Percentiles rank a stretch among this genome's conserved stretches.
These are phyloP conservation scores for Pichia heedii DNA, from an alignment of 805 yeast genomes.

Conservation along the genomic window DNA sequence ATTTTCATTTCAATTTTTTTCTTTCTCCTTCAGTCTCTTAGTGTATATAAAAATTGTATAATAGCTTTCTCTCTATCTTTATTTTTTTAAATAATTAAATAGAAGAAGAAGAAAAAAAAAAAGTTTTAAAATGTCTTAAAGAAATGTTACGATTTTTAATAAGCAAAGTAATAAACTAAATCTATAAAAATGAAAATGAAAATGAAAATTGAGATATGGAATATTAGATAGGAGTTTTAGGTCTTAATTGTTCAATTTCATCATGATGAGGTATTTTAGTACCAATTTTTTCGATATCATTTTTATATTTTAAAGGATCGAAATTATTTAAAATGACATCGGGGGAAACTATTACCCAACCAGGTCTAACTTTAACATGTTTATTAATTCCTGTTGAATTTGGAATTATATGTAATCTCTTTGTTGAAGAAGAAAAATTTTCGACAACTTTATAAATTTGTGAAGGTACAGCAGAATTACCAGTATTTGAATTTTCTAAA, in stretches of 20 bases:
- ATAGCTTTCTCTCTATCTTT: too few species aligned
- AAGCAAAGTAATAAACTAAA: too few species aligned
- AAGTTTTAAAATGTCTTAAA: too few species aligned
- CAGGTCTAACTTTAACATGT: conserved; percentile 61
- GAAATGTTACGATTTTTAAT: too few species aligned
- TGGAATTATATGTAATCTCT: conserved; percentile 81
- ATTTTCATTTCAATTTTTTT: too few species aligned
- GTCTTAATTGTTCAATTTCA: conserved; percentile 75
- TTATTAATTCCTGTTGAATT: conserved; percentile 55
- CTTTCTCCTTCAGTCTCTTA: too few species aligned
- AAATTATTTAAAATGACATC: conserved; percentile 73
- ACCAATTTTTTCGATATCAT: conserved; percentile 37
- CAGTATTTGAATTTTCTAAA: conserved; percentile 43
- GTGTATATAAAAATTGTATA: too few species aligned
- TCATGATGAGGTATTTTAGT: conserved; percentile 54
- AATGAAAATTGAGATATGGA: too few species aligned
- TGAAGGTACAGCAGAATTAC: conserved; percentile 54
- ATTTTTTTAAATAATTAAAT: too few species aligned
- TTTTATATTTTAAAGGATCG: conserved; percentile 35
- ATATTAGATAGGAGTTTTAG: conserved; percentile 56
- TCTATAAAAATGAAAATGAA: too few species aligned
- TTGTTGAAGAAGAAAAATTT: conserved; percentile 74
- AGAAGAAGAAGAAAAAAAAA: too few species aligned
- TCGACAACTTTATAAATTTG: conserved; percentile 77
- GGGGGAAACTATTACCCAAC: conserved; percentile 89